phyloP scores from a whole-genome alignment of 495 filamentous ascomycete genomes.

The Neurospora sp. region DNA sequence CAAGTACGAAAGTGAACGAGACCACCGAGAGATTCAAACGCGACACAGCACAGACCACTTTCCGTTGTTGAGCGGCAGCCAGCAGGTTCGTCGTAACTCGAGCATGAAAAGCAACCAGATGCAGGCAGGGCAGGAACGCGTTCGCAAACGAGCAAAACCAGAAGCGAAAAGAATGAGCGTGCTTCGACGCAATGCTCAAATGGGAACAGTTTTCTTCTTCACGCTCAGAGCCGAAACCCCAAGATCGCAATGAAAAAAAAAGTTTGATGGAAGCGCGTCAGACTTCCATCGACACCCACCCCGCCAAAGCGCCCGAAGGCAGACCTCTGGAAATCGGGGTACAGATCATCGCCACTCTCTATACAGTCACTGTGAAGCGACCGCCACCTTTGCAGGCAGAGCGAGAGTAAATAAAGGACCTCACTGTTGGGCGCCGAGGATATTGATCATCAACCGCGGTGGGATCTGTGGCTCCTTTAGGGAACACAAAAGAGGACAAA shows the following conservation, averaged over 20 bases:
- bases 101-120: background rate
- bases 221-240: background rate
- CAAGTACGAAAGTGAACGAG: background rate
- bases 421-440: constrained; percentile 6
- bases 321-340: constrained; percentile 40
- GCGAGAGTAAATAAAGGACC: constrained; percentile 13
- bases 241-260: constrained; percentile 3
- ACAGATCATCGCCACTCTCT: constrained; percentile 53
- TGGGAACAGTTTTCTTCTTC: background rate
- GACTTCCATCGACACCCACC: constrained; percentile 56
- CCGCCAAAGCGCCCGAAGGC: constrained; percentile 44
- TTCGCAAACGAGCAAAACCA: background rate
- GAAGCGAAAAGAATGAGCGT: background rate
- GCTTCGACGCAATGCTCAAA: background rate
- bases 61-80: background rate
- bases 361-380: constrained; percentile 3
- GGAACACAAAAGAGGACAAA: constrained; percentile 51
- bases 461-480: constrained; percentile 58
- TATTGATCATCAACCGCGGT: constrained; percentile 50
- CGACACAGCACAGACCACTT: background rate
- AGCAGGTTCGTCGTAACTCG: background rate
- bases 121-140: background rate
- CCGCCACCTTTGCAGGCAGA: constrained; percentile 6
- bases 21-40: background rate
- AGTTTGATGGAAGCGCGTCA: constrained; percentile 27